These are phyloP conservation scores for Solanum rostratum DNA, from an alignment of 257 asterid genomes.

Conservation along the genomic window DNA sequence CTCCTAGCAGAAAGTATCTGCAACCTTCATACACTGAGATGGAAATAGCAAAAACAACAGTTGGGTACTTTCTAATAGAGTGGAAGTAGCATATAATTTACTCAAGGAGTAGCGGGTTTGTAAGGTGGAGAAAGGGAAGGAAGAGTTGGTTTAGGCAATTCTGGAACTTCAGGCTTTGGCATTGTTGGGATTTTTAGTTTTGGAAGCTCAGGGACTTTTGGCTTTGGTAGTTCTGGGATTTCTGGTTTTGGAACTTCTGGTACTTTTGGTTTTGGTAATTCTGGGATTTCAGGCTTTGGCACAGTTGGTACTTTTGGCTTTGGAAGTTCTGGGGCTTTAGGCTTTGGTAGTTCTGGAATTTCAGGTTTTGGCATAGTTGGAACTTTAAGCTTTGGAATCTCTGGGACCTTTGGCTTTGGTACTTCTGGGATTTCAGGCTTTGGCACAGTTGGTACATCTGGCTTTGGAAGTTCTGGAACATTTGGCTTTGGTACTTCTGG, in stretches of 20 bases:
- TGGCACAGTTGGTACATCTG: neutral
- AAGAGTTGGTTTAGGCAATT: neutral
- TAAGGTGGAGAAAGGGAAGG: slow-evolving; percentile 1
- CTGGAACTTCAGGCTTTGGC: slow-evolving; percentile 5
- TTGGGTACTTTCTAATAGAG: neutral
- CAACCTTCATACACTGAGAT: neutral
- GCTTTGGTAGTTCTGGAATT: slow-evolving; percentile 9
- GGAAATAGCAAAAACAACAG: neutral
- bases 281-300: neutral
- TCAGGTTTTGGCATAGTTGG: slow-evolving; percentile 1
- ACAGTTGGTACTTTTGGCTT: neutral
- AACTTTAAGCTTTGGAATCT: neutral
- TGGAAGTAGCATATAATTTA: neutral
- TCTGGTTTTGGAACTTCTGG: neutral
- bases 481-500: neutral
- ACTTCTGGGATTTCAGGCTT: neutral
- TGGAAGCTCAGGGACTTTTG: neutral
- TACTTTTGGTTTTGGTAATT: neutral
- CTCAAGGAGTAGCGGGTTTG: neutral
- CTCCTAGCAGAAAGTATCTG: neutral
- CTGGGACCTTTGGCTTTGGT: neutral
- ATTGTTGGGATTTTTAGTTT: neutral
- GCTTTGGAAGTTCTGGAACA: neutral
- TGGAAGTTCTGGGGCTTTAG: neutral
- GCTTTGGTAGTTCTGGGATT: slow-evolving; percentile 4